A percentile compares a stretch with the other conserved stretches of the same genome.
These are phyloP conservation scores for Trichoderma hamatum DNA, from an alignment of 2,329 filamentous ascomycete species.

Conservation along the genomic window DNA sequence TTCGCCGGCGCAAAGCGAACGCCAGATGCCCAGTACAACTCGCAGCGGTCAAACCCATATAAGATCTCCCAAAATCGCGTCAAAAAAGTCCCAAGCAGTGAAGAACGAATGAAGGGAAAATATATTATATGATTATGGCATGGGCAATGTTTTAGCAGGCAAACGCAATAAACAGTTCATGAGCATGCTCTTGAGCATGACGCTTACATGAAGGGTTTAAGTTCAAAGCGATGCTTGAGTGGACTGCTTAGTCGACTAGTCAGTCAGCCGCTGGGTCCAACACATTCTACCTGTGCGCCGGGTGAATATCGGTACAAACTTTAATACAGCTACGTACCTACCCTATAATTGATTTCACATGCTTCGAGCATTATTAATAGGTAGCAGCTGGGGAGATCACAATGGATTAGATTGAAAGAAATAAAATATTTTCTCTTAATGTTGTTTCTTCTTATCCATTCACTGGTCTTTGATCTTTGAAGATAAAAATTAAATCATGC, in stretches of 20 bases:
- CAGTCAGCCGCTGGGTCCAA: neutral
- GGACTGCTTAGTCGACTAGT: neutral
- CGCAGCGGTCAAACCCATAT: conserved; percentile 3
- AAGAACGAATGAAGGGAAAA: conserved; percentile 2
- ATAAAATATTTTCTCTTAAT: neutral
- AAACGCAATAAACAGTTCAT: conserved; percentile 5
- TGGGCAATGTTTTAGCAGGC: conserved; percentile 3
- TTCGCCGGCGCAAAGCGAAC: neutral
- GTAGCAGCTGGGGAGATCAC: neutral
- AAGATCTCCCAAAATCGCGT: neutral
- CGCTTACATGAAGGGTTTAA: conserved; percentile 2
- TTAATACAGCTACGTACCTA: neutral
- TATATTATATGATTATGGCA: conserved; percentile 1
- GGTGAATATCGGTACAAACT: neutral
- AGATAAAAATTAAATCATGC: neutral
- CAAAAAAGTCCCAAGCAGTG: neutral
- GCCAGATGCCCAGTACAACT: neutral
- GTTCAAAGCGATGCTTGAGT: neutral
- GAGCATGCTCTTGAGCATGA: conserved; percentile 3
- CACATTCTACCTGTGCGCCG: neutral
- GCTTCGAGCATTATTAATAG: neutral
- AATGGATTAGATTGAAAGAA: neutral
- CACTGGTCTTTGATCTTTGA: neutral
- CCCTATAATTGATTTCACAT: neutral
- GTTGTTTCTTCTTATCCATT: neutral